A percentile compares a stretch with the other conserved stretches of the same genome.
phyloP scores from a whole-genome alignment of 2,329 filamentous ascomycete genomes.

The Colletotrichum filicis region DNA sequence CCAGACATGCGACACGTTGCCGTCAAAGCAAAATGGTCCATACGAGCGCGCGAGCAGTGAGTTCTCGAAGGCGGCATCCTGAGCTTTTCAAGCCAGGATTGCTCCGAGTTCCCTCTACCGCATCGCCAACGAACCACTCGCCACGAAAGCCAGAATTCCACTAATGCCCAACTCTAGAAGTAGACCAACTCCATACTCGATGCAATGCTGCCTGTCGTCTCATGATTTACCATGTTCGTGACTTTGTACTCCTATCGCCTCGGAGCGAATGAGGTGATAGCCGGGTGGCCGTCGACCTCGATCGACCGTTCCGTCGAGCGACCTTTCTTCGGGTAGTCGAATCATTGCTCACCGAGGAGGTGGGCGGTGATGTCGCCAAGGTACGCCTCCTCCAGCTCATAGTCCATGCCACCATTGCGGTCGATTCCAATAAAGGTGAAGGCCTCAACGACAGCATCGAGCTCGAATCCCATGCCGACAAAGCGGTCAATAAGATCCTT shows the following conservation, averaged over 20 bases:
- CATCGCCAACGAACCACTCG: not conserved
- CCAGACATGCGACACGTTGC: not conserved
- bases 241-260: not conserved
- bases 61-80: not conserved
- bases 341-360: conserved; percentile 79
- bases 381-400: conserved; percentile 88
- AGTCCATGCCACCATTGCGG: conserved; percentile 79
- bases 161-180: conserved; percentile 19
- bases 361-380: conserved; percentile 91
- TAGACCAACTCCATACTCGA: conserved; percentile 22
- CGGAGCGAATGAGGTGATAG: not conserved
- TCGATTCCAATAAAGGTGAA: conserved; percentile 87
- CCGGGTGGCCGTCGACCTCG: not conserved
- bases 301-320: not conserved
- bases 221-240: not conserved
- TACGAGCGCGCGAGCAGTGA: not conserved
- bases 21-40: not conserved
- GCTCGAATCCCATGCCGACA: conserved; percentile 89
- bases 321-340: not conserved
- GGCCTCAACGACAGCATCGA: conserved; percentile 86
- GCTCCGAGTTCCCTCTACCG: not conserved
- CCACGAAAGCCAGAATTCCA: not conserved
- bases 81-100: not conserved
- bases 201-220: conserved; percentile 9
- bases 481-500: conserved; percentile 86